A percentile compares a stretch with the other conserved stretches of the same genome.
These are phyloP conservation scores for Hericium alpestre DNA, from an alignment of 768 basidiomycete genomes.

Conservation along the genomic window DNA sequence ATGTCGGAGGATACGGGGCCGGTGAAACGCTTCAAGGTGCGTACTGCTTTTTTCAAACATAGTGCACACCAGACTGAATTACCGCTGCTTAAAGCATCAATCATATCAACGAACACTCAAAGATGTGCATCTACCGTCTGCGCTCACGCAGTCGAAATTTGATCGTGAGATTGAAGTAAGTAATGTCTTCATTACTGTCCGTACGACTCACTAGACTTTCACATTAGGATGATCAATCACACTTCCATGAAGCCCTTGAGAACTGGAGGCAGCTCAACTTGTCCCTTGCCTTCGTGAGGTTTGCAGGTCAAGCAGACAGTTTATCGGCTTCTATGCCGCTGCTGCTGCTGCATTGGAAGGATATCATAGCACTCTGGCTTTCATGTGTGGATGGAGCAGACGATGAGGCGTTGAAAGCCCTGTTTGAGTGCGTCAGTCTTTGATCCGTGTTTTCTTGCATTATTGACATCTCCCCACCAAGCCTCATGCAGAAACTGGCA, in stretches of 20 bases:
- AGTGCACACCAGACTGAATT: slow-evolving; percentile 18
- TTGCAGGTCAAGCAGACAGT: slow-evolving; percentile 48
- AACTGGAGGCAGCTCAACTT: slow-evolving; percentile 78
- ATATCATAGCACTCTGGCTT: slow-evolving; percentile 58
- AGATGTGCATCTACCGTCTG: slow-evolving; percentile 62
- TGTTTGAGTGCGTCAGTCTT: slow-evolving; percentile 58
- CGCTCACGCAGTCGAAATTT: slow-evolving; percentile 38
- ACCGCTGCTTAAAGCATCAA: slow-evolving; percentile 41
- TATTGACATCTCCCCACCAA: slow-evolving; percentile 20
- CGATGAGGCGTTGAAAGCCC: slow-evolving; percentile 59
- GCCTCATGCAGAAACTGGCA: slow-evolving; percentile 66
- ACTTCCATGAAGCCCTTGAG: slow-evolving; percentile 64
- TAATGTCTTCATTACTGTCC: background rate
- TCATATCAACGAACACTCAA: slow-evolving; percentile 60
- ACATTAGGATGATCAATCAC: slow-evolving; percentile 61
- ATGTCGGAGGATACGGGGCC: slow-evolving; percentile 17
- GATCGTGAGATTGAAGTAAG: slow-evolving; percentile 50
- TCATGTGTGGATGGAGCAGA: slow-evolving; percentile 46
- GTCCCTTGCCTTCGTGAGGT: slow-evolving; percentile 60
- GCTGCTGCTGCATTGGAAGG: slow-evolving; percentile 69
- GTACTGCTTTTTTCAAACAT: slow-evolving; percentile 18
- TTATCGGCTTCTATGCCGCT: slow-evolving; percentile 71
- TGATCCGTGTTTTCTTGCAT: background rate
- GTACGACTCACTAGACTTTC: background rate
- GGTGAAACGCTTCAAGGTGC: slow-evolving; percentile 43